Evolutionary conservation across 2,329 filamentous ascomycete species (phyloP).

Genomic region (Diplodia scrobiculata): DNA sequence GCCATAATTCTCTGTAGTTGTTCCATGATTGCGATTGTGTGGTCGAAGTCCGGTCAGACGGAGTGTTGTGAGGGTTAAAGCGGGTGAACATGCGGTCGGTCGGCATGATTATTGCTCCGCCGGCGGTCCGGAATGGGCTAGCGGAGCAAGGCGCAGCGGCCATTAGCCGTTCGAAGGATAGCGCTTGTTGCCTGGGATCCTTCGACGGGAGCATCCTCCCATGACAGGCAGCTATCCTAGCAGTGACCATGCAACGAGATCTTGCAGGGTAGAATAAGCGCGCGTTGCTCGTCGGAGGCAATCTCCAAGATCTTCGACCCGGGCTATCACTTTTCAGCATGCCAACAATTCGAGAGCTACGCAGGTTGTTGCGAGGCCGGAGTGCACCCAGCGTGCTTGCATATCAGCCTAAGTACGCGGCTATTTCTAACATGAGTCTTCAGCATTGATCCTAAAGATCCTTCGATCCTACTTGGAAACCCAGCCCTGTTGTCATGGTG

Average conservation of each 20-base stretch:
- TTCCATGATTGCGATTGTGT: background rate
- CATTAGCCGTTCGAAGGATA: background rate
- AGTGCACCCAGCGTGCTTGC: background rate
- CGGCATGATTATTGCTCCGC: constrained; percentile 18
- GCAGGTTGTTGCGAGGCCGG: background rate
- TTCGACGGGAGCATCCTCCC: background rate
- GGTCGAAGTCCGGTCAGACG: background rate
- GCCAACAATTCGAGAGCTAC: background rate
- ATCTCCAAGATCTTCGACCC: background rate
- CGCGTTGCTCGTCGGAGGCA: background rate
- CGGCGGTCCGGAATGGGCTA: background rate
- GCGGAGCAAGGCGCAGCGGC: background rate
- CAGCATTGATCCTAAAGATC: background rate
- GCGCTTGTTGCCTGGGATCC: background rate
- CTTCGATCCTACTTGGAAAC: background rate
- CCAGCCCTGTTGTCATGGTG: background rate
- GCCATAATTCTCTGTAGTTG: background rate
- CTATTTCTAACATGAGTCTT: background rate
- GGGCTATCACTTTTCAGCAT: background rate
- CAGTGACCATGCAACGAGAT: background rate
- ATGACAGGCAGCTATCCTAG: background rate
- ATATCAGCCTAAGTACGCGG: background rate
- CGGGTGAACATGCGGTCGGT: background rate
- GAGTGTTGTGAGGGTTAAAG: background rate
- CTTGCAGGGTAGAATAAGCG: background rate